phyloP scores from a whole-genome alignment of 805 yeast genomes.

The Deakozyma indianensis region DNA sequence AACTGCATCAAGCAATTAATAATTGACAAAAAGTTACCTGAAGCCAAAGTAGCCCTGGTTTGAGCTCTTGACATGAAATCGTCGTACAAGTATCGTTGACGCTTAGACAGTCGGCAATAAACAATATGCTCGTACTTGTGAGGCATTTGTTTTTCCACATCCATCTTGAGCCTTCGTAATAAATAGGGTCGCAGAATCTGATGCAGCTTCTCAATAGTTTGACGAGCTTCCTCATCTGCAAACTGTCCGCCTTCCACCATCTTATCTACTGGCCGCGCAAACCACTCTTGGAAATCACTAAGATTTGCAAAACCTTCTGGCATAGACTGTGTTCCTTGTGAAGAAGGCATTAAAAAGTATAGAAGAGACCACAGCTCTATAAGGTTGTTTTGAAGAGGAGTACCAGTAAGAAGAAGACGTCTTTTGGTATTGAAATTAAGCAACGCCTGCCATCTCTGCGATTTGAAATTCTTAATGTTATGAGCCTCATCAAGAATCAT shows the following conservation, averaged over 20 bases:
- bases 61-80: slow-evolving; percentile 96
- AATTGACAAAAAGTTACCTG: slow-evolving; percentile 88
- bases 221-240: slow-evolving; percentile 51
- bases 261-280: slow-evolving; percentile 92
- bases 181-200: slow-evolving; percentile 88
- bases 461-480: slow-evolving; percentile 88
- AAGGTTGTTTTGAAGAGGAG: slow-evolving; percentile 89
- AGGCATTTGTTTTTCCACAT: slow-evolving; percentile 98
- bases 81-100: slow-evolving; percentile 85
- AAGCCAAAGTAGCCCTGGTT: slow-evolving; percentile 82
- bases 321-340: slow-evolving; percentile 43
- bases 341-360: slow-evolving; percentile 90
- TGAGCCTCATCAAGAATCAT: slow-evolving; percentile 98
- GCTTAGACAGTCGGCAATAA: slow-evolving; percentile 78
- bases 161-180: slow-evolving; percentile 81
- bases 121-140: slow-evolving; percentile 92
- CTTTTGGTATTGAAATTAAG: slow-evolving; percentile 87
- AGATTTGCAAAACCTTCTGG: slow-evolving; percentile 94
- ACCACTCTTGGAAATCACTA: slow-evolving; percentile 96
- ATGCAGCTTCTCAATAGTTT: slow-evolving; percentile 78
- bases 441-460: slow-evolving; percentile 94
- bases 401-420: slow-evolving; percentile 82
- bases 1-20: slow-evolving; percentile 96
- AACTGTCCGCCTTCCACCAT: slow-evolving; percentile 73
- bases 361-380: slow-evolving; percentile 93